Percentiles rank a stretch among this genome's conserved stretches.
phyloP scores from a whole-genome alignment of 257 asterid species.

The Coffea canephora region DNA sequence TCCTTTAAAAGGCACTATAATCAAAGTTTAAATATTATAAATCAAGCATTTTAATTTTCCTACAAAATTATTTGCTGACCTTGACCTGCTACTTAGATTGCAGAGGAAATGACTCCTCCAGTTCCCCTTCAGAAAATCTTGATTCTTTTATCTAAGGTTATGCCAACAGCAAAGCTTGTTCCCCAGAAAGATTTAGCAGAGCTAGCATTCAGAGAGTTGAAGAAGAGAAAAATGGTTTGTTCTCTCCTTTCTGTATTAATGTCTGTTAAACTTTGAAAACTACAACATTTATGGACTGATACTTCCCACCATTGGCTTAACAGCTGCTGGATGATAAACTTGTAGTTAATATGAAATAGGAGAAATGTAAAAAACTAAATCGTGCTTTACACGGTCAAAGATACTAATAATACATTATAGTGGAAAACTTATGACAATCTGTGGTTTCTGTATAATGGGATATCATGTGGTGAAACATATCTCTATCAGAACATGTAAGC shows the following conservation, averaged over 20 bases:
- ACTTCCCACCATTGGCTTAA: not conserved
- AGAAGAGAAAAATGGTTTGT: conserved; percentile 64
- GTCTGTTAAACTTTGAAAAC: not conserved
- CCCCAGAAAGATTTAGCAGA: conserved; percentile 87
- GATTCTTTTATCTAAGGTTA: conserved; percentile 56
- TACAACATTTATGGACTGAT: not conserved
- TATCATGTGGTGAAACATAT: not conserved
- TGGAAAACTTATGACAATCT: not conserved
- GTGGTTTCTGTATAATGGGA: not conserved
- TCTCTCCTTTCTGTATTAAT: conserved; percentile 3
- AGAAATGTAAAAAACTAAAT: not conserved
- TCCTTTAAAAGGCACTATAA: not conserved
- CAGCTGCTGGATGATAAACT: not conserved
- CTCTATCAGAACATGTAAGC: not conserved
- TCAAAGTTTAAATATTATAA: not conserved
- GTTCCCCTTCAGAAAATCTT: conserved; percentile 69
- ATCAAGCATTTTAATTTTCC: not conserved
- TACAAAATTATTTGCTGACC: conserved; percentile 21
- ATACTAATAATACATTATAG: not conserved
- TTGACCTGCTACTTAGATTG: conserved; percentile 47
- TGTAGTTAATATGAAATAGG: too few species aligned
- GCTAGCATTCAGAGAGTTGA: conserved; percentile 71
- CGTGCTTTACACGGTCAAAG: not conserved
- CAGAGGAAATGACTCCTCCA: conserved; percentile 90
- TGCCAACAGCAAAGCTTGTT: conserved; percentile 91